Evolutionary conservation across 805 yeast species (phyloP).

Genomic region (Kluyveromyces aestuarii): DNA sequence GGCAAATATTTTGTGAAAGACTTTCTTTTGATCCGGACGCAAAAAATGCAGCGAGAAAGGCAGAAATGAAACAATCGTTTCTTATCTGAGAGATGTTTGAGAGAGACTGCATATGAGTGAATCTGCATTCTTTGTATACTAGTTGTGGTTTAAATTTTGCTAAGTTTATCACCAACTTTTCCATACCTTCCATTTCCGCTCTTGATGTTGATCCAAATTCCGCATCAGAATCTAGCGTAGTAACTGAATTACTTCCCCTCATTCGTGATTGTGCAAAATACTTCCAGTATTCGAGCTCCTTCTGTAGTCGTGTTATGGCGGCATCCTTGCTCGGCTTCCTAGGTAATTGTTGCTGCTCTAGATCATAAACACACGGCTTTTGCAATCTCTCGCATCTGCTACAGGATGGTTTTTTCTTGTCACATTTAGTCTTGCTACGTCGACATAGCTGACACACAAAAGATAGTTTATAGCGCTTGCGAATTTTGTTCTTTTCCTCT

Average conservation of each 20-base stretch:
- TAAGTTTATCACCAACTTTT: not conserved
- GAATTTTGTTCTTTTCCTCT: not conserved
- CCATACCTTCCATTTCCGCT: not conserved
- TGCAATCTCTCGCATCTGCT: not conserved
- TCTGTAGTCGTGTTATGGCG: not conserved
- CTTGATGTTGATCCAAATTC: not conserved
- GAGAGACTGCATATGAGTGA: not conserved
- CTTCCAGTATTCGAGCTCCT: slow-evolving; percentile 3
- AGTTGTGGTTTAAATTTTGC: not conserved
- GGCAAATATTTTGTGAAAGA: not conserved
- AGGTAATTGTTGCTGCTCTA: slow-evolving; percentile 1
- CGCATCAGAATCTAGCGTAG: not conserved
- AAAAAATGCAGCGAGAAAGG: slow-evolving; percentile 1
- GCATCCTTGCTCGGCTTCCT: slow-evolving; percentile 4
- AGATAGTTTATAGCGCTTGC: not conserved
- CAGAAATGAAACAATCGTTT: slow-evolving; percentile 1
- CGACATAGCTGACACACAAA: slow-evolving; percentile 3
- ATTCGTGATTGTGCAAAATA: slow-evolving; percentile 1
- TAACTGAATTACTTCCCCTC: not conserved
- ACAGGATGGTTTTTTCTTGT: not conserved
- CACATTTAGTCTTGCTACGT: slow-evolving; percentile 2
- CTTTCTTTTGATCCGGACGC: not conserved
- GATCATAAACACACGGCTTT: slow-evolving; percentile 1
- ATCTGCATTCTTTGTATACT: not conserved
- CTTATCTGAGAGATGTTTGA: slow-evolving; percentile 1